Conservation (phyloP, 352 stramenopile genomes). For the Phytophthora sp. region DNA sequence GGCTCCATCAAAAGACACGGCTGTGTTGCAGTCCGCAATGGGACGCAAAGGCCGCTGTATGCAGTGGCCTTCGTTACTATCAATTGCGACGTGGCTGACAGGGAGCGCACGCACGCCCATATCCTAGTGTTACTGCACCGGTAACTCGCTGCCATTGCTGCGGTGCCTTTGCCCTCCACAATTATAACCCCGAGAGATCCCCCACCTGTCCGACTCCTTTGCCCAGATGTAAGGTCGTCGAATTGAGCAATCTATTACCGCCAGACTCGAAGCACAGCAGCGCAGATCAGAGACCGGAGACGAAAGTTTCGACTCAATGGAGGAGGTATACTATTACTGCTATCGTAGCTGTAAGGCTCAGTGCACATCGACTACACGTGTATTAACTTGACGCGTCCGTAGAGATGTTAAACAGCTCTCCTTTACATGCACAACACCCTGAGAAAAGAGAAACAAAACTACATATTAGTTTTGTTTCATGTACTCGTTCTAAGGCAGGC, state of each 20-base stretch:
- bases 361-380: neutral
- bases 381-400: no score
- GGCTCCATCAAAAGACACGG: conserved; percentile 1
- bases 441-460: no score
- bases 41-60: neutral
- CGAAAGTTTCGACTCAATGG: conserved; percentile 40
- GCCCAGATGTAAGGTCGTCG: conserved; percentile 28
- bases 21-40: conserved; percentile 7
- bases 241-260: conserved; percentile 33
- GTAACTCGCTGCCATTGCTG: neutral
- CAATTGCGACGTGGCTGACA: neutral
- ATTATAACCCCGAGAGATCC: conserved; percentile 21
- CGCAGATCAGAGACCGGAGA: neutral
- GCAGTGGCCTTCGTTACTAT: neutral
- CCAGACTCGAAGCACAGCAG: neutral
- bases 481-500: no score
- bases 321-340: neutral
- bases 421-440: no score
- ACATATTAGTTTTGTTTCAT: no score
- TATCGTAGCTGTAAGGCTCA: neutral
- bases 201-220: conserved; percentile 19
- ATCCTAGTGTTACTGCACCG: neutral
- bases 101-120: neutral
- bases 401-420: no score
- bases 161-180: conserved; percentile 22